phyloP scores from a whole-genome alignment of 768 basidiomycete genomes.

The Phaeotremella fagi region DNA sequence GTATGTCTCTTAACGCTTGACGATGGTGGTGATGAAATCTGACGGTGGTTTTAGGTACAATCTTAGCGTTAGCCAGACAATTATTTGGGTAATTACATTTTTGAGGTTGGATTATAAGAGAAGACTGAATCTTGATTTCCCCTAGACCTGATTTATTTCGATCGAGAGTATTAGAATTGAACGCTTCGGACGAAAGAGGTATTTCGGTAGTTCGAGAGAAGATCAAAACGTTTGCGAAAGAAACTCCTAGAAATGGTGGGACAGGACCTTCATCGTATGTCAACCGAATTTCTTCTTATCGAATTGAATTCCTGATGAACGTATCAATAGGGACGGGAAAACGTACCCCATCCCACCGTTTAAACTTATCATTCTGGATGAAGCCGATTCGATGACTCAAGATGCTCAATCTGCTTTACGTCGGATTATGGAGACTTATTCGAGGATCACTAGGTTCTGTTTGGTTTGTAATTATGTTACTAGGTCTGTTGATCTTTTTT shows the following conservation, averaged over 20 bases:
- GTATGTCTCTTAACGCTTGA: constrained; percentile 14
- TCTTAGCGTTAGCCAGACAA: constrained; percentile 86
- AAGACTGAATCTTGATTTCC: neutral
- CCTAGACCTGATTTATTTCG: constrained; percentile 87
- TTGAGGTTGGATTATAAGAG: neutral
- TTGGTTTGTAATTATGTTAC: constrained; percentile 99
- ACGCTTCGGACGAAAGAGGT: constrained; percentile 97
- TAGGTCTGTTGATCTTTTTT: constrained; percentile 54
- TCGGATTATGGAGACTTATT: constrained; percentile 99
- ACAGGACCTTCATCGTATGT: constrained; percentile 42
- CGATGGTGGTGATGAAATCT: neutral
- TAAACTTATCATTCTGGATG: constrained; percentile 97
- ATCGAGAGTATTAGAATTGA: constrained; percentile 88
- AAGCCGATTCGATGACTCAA: constrained; percentile 99
- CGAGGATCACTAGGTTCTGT: constrained; percentile 93
- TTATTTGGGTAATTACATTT: constrained; percentile 75
- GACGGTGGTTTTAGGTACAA: constrained; percentile 57
- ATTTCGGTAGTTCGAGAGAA: constrained; percentile 96
- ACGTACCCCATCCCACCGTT: constrained; percentile 94
- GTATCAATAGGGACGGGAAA: constrained; percentile 58
- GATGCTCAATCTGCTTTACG: constrained; percentile 95
- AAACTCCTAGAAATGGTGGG: constrained; percentile 47
- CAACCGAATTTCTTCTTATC: constrained; percentile 19
- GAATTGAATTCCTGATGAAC: constrained; percentile 35
- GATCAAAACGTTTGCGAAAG: constrained; percentile 88